Base-by-base conservation (phyloP, 2,329 filamentous ascomycete genomes). In the Aspergillus fijiensis region DNA sequence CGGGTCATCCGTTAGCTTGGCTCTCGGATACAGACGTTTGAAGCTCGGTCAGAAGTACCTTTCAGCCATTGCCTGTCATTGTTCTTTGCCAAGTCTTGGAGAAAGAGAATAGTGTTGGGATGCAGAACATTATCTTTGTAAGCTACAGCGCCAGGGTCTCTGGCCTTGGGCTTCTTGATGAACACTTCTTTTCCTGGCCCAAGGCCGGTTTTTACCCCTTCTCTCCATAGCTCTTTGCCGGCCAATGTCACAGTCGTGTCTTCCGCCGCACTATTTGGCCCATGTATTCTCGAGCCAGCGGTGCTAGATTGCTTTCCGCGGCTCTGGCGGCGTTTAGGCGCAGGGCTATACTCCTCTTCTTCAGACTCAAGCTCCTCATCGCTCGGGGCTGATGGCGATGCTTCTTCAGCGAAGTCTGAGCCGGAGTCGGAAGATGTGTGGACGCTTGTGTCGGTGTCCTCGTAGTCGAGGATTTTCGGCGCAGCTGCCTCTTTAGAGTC, bases 41-140 rank as follows among this genome's bases (percentile, higher is more conserved):
- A 25, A 7, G 3, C 21, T 21, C 48, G 27, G 59, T 7, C 25
- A 21, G 19, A 56, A 69, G 71, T 77, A 87, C 85, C 78, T 77
- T 88, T 89, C 60, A 88, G 69, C 86, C 86, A 88, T 70, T 84
- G 77, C 48, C 86, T 79, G 58, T 87, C 82, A 67, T 89, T 89
- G 68, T 88, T 86, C 52, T 78, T 73, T 49, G 81, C 81, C 60
- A 89, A 72, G 59, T 88, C 86, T 60, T 78, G 71, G 60, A 88
- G 73, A 66, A 89, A 89, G 6, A 85, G 74, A 71, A 87, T 74
- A 1, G 86, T 88, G 69, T 89, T 87, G 16, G 85, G 85, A 72
- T 88, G 86, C 57, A 88, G 81, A 9, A 79, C 84, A 45, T 82
- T 76, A 63, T 86, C 81, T 49, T 74, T 72, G 71, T 88, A 89